Evolutionary conservation across 257 asterid species (phyloP).

Genomic region (Solanum okadae): DNA sequence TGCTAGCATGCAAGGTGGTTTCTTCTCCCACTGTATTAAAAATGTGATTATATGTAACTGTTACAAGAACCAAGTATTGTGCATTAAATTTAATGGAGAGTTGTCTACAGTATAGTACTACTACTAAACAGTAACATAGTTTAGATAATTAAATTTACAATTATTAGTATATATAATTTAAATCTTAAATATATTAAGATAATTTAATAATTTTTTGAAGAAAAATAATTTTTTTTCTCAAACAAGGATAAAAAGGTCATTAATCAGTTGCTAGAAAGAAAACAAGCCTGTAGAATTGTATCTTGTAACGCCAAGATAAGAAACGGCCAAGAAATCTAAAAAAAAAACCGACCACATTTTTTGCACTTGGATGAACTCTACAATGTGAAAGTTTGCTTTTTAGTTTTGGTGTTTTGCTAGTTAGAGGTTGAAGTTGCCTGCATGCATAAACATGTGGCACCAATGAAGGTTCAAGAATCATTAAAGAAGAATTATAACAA

Average conservation of each 20-base stretch:
- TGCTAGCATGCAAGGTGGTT: background rate
- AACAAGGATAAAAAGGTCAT: background rate
- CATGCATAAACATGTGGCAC: background rate
- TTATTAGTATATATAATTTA: background rate
- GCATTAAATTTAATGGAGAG: background rate
- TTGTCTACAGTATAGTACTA: background rate
- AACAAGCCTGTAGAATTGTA: background rate
- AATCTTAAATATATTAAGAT: background rate
- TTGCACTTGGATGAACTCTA: background rate
- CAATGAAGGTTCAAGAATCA: background rate
- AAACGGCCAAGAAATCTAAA: background rate
- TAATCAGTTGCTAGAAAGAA: background rate
- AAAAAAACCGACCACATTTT: background rate
- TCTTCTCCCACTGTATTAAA: background rate
- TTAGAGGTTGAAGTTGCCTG: background rate
- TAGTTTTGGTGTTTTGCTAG: background rate
- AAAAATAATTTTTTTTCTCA: background rate
- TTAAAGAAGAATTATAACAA: no score
- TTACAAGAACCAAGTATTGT: background rate
- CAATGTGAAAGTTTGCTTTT: background rate
- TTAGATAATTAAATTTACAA: background rate
- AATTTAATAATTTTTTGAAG: background rate
- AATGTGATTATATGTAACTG: background rate
- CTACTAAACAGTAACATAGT: background rate
- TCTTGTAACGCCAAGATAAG: background rate